Evolutionary conservation across 495 filamentous ascomycete genomes (phyloP), one percentile per base, ranked within the genome.

Genomic region (Aspergillus steynii): DNA sequence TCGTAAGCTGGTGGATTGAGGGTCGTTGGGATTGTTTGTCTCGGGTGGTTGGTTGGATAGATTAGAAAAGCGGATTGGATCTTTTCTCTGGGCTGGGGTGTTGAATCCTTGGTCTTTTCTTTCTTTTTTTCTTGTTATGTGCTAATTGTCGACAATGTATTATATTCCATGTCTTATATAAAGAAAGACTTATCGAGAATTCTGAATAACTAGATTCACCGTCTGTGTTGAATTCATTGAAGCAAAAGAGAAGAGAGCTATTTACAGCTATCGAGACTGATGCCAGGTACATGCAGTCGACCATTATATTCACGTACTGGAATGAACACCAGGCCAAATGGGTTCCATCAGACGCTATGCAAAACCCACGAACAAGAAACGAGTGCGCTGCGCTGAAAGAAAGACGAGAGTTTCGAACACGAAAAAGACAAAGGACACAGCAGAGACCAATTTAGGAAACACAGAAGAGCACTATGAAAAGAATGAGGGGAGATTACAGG

Each of bases 401-500:
- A 53, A 14, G 51, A 31, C 26, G 29, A 10, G 51, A 29, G 29
- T 7, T 10, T n/a, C 28, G 29, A 53, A 50, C 29, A 51, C 20
- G 15, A 45, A 50, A 20, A 10, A 42, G 10, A 54, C 59, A 10
- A 37, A 32, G 15, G 20, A 42, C 29, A 26, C 15, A 37, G 48
- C 4, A 9, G 26, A 31, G 49, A 58, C 3, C 46, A 53, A 62
- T 56, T 29, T 27, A 50, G 26, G 34, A 52, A 56, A 50, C 50
- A 37, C 47, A 42, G 12, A 47, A 2, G 47, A 14, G 50, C 42
- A 25, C 1, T 50, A 45, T 28, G 29, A 47, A 27, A 55, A 49
- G 31, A 47, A 10, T 49, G 37, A n/a, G 6, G 10, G 45, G 50
- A 59, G 28, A 56, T 63, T 74, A 90, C 59, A 90, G 71, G 37